phyloP scores from a whole-genome alignment of 2,329 filamentous ascomycete genomes.

The Xylariaceae sp. region DNA sequence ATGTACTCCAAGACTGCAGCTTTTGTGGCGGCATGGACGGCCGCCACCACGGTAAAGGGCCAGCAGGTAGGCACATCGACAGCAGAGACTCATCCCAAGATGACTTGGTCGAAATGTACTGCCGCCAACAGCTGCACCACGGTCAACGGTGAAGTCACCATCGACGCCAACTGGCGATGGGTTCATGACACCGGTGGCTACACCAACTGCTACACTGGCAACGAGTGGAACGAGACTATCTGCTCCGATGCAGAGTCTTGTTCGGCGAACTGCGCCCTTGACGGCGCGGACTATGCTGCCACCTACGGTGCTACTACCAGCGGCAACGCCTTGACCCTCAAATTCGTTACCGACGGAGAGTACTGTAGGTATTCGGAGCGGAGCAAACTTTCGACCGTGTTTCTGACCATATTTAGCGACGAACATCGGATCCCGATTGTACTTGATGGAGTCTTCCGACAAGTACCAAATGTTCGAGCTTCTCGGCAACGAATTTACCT shows the following conservation, averaged over 20 bases:
- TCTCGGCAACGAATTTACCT: constrained; percentile 59
- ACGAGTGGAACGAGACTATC: constrained; percentile 34
- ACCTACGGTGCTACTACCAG: constrained; percentile 48
- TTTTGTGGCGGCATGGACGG: constrained; percentile 34
- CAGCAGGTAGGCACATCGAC: constrained; percentile 41
- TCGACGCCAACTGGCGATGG: constrained; percentile 54
- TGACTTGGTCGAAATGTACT: constrained; percentile 47
- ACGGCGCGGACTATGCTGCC: constrained; percentile 42
- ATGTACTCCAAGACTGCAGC: constrained; percentile 28
- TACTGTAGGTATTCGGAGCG: constrained; percentile 25
- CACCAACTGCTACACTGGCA: constrained; percentile 49
- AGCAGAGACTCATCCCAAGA: constrained; percentile 42
- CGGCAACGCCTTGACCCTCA: constrained; percentile 44
- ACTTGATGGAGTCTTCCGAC: constrained; percentile 52
- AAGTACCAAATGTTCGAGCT: constrained; percentile 58
- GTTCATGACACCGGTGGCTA: constrained; percentile 39
- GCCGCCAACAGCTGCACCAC: constrained; percentile 41
- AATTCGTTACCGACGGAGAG: constrained; percentile 48
- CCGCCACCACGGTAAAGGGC: constrained; percentile 32
- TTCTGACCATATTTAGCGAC: constrained; percentile 18
- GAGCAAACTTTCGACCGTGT: not conserved
- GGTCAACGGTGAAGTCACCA: constrained; percentile 42
- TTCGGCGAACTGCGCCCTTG: constrained; percentile 41
- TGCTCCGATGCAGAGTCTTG: constrained; percentile 39
- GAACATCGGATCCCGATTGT: constrained; percentile 49